Base-by-base conservation (phyloP, 331 rosid genomes). In the Phaseolus coccineus region DNA sequence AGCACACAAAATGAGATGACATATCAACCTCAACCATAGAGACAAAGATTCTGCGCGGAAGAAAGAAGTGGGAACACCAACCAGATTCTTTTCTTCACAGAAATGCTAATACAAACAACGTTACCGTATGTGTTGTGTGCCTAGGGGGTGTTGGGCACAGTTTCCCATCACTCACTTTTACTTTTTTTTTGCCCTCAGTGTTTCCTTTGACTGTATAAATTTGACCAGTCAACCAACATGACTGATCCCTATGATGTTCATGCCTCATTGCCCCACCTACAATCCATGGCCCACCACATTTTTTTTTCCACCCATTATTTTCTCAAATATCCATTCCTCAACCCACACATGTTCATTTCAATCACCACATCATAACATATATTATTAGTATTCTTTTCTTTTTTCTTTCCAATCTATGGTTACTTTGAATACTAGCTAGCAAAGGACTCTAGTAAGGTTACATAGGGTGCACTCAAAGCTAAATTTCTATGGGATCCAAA, bases 151-250 rank as follows among this genome's bases (percentile, higher is more conserved):
- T 85, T 76, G 72, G 85, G 88, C 97, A 82, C 92, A 72, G 87
- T 87, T 82, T 80, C 81, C 96, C 55, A 89, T 72, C 50, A 53
- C 65, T 77, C 55, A 6, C 90, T 84, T 81, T 77, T 0, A 27
- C 88, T 85, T 87, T 87, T 59, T 40, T 70, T 77, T 46, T 13
- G 24, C 31, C 55, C 59, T 81, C 77, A 16, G 59, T 82, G 85
- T 88, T 88, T 88, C 71, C 87, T 90, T 91, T 91, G 96, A 91
- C 98, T 68, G 87, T 74, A 71, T 71, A 53, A 48, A 2, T 87
- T 94, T 94, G 96, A 94, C 98, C 85, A 48, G 94, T 92, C 97
- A 90, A 82, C 91, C 51, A 76, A 79, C 89, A 87, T 85, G 94
- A 87, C 90, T 68, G 83, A 88, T 88, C 92, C 84, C 87, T 62